Base-by-base conservation (phyloP, 2,329 filamentous ascomycete genomes). In the Teratosphaeria gauchensis region DNA sequence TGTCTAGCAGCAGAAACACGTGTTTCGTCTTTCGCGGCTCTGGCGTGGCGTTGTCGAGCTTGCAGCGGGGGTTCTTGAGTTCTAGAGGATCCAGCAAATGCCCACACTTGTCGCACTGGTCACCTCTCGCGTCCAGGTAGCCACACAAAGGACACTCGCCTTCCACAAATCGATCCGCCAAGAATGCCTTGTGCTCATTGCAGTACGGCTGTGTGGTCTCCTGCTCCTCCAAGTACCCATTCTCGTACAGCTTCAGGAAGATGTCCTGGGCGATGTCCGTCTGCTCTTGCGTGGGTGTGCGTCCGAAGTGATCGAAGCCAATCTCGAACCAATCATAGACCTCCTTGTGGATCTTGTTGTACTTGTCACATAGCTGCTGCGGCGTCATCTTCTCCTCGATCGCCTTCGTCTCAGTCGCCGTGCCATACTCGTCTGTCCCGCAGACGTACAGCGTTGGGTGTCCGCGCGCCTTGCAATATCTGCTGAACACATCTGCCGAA, bases 251-350 rank as follows among this genome's bases (percentile, higher is more conserved):
- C 72, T 91, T 86, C 58, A 80, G 78, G 75, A 97, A 97, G 65
- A 97, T 92, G 63, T 89, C 84, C 75, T 97, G 94, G 9, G 92
- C 89, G 67, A 99, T 97, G 65, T 90, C 84, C 24, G 91, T 96
- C 75, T 97, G 94, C 68, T 94, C 84, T 57, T 83, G 76, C 19
- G 92, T 97, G 2, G 92, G 90, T 4, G 94, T 97, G 60, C 92
- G 87, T 62, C 92, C 94, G 72, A 97, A 99, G 74, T 92, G 87
- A 76, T 97, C 92, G 72, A 97, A 97, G 59, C 83, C 86, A 70
- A 97, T 92, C 71, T 91, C 85, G 77, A 99, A 99, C 90, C 92
- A 96, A 73, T 95, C 84, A 75, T 97, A 97, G 65, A 96, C 88
- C 54, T 88, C 89, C 68, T 90, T 85, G 76, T 96, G 92, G 60